These are phyloP conservation scores for Podila epicladia DNA, from an alignment of 192 early-diverging fungal genomes.

Conservation along the genomic window DNA sequence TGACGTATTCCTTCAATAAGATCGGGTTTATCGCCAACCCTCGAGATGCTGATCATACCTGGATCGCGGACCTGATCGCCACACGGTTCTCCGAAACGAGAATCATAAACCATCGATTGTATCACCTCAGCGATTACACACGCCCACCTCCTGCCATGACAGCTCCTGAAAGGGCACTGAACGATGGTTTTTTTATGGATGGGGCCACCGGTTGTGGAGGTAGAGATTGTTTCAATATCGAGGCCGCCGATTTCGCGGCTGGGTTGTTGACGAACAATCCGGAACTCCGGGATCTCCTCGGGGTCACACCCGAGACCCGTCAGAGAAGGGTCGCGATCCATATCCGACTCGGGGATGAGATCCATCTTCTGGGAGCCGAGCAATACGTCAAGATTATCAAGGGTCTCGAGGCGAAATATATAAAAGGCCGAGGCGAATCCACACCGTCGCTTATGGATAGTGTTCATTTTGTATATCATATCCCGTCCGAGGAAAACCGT, in stretches of 20 bases:
- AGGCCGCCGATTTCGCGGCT: neutral
- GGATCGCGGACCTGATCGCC: constrained; percentile 1
- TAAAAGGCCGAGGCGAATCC: neutral
- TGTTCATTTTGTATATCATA: constrained; percentile 4
- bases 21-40: constrained; percentile 11
- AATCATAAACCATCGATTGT: neutral
- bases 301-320: constrained; percentile 4
- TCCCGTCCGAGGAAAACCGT: constrained; percentile 4
- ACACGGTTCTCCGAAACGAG: neutral
- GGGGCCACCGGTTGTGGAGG: neutral
- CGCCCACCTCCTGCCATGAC: neutral
- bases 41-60: constrained; percentile 10
- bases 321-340: constrained; percentile 6
- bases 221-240: neutral
- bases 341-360: constrained; percentile 7
- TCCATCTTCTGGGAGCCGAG: neutral
- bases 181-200: constrained; percentile 5
- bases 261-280: neutral
- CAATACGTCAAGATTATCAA: constrained; percentile 4
- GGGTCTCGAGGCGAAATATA: constrained; percentile 4
- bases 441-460: neutral
- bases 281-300: neutral
- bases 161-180: neutral
- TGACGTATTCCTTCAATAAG: constrained; percentile 1
- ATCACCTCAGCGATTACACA: neutral